phyloP scores from a whole-genome alignment of 768 basidiomycete genomes.

The Tricholoma hemisulphureum region DNA sequence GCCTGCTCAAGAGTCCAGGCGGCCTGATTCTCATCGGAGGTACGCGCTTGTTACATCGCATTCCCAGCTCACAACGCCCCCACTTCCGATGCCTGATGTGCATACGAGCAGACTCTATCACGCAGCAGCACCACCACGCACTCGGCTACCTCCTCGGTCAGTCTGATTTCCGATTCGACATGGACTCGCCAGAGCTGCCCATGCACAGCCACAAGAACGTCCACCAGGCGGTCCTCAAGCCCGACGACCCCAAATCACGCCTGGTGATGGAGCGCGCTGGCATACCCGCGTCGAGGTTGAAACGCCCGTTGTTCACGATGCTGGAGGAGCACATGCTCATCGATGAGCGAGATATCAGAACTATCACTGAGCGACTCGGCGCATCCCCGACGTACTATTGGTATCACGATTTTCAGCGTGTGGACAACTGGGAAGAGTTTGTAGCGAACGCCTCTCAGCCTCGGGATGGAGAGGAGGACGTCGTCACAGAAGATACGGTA shows the following conservation, averaged over 20 bases:
- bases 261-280: conserved; percentile 21
- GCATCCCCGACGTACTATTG: conserved; percentile 23
- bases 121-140: conserved; percentile 23
- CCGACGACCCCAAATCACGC: conserved; percentile 20
- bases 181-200: conserved; percentile 18
- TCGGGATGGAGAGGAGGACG: conserved; percentile 20
- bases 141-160: conserved; percentile 24
- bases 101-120: conserved; percentile 20
- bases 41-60: too few species aligned
- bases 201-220: conserved; percentile 26
- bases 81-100: neutral
- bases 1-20: conserved; percentile 27
- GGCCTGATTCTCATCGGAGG: conserved; percentile 30
- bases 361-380: conserved; percentile 25
- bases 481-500: conserved; percentile 28
- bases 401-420: conserved; percentile 25
- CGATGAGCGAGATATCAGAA: conserved; percentile 23
- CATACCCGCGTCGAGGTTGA: conserved; percentile 26
- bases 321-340: conserved; percentile 31
- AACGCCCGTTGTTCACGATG: conserved; percentile 28
- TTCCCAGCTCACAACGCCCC: too few species aligned
- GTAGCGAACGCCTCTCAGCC: conserved; percentile 20
- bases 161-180: conserved; percentile 22
- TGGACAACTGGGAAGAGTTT: conserved; percentile 26
- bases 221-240: conserved; percentile 23